Evolutionary conservation across 805 yeast genomes (phyloP), one percentile per base, ranked within the genome.

Genomic region (Teunomyces funiuensis): DNA sequence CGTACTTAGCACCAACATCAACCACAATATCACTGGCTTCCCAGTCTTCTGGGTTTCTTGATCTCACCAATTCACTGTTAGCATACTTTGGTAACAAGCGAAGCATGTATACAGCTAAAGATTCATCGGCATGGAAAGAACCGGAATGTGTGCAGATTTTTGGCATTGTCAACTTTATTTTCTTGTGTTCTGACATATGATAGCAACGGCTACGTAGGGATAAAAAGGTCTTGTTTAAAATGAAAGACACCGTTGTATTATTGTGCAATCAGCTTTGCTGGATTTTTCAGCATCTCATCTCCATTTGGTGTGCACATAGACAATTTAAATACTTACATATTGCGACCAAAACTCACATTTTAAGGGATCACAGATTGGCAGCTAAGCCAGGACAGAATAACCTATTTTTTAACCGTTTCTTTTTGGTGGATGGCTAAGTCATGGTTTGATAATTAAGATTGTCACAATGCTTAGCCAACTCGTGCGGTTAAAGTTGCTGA

Each of bases 101-200:
- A 42, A 93, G 69, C 84, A 93, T 81, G 62, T 76, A 90, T 2
- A 91, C 96, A 2, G 98, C 99, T 39, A 93, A 74, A 8, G 96
- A 82, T 63, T 93, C 99, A 63, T 93, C 99, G 8, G 98, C 98
- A 60, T 93, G 99, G 74, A 93, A 93, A 0, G 89, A 77, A 6
- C 99, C 99, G 37, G 90, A 84, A 55, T 86, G 95, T 9, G 96
- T 90, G 58, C 96, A 91, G 43, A 90, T 86, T 55, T 79, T 80
- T 45, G 80, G 59, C 57, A 70, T 61, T 26, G 28, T 39, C 25
- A 44, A 42, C 42, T 46, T 52, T 46, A 42, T 46, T 52, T 43
- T 54, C 51, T 49, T 57, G 49, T 28, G 43, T 15, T 50, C 53
- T 9, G 58, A 45, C 60, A 57, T 57, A 11, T 13, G 25, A 28